These are phyloP conservation scores for Thelephora terrestris DNA, from an alignment of 1,284 basidiomycete genomes.

Conservation along the genomic window DNA sequence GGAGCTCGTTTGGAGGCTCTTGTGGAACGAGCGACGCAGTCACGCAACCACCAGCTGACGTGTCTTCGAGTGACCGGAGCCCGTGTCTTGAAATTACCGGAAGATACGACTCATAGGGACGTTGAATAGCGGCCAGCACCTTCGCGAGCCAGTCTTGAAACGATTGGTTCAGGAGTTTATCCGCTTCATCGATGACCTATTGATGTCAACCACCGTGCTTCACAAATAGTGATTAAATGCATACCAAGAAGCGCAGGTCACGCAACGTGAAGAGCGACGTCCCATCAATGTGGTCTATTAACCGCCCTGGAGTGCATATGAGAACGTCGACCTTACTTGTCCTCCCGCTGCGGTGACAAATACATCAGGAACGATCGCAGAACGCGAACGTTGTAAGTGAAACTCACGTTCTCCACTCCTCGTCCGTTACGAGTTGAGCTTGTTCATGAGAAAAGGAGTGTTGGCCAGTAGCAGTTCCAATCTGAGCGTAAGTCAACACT, in stretches of 20 bases:
- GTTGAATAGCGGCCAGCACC: constrained; percentile 64
- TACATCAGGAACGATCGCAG: too few relatives aligned
- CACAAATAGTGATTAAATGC: constrained; percentile 6
- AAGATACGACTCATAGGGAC: constrained; percentile 23
- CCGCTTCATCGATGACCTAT: constrained; percentile 96
- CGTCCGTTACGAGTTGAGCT: constrained; percentile 53
- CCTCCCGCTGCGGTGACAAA: constrained; percentile 53
- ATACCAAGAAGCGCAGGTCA: constrained; percentile 85
- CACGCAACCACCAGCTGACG: constrained; percentile 36
- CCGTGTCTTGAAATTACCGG: neutral
- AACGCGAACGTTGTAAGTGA: too few relatives aligned
- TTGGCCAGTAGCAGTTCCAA: constrained; percentile 74
- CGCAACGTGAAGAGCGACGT: constrained; percentile 89
- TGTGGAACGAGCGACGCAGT: constrained; percentile 50
- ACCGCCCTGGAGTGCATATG: constrained; percentile 89
- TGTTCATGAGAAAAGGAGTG: constrained; percentile 82
- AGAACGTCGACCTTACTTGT: constrained; percentile 89
- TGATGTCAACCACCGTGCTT: constrained; percentile 1
- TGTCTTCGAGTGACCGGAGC: neutral
- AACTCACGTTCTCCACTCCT: constrained; percentile 16
- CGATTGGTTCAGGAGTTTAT: constrained; percentile 87
- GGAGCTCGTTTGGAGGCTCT: constrained; percentile 29
- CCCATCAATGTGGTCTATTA: constrained; percentile 88
- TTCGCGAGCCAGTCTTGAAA: constrained; percentile 93
- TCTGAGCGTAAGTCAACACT: constrained; percentile 29